phyloP scores from a whole-genome alignment of 1,139 yeast genomes.

The Lodderomyces jiufengensis region DNA sequence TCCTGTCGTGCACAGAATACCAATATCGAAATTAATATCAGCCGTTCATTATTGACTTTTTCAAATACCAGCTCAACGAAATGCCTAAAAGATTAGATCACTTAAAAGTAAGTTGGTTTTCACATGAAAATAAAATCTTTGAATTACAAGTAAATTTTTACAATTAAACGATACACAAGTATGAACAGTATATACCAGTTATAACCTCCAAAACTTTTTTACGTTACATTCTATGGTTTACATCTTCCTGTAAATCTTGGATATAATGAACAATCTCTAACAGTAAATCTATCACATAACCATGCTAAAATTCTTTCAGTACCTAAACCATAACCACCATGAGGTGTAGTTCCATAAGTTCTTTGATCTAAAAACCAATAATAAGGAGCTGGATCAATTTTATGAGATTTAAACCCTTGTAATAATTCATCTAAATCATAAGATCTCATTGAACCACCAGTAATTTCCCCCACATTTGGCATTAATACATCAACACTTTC shows the following conservation, averaged over 20 bases:
- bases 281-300: slow-evolving; percentile 96
- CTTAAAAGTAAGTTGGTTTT: too few relatives aligned
- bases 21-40: too few relatives aligned
- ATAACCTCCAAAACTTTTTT: too few relatives aligned
- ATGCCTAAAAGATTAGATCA: too few relatives aligned
- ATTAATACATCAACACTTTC: slow-evolving; percentile 96
- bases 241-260: slow-evolving; percentile 99
- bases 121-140: too few relatives aligned
- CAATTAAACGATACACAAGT: too few relatives aligned
- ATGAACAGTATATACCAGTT: too few relatives aligned
- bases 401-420: slow-evolving; percentile 91
- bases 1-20: too few relatives aligned
- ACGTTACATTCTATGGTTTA: too few relatives aligned
- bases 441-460: slow-evolving; percentile 99
- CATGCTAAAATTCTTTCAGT: slow-evolving; percentile 97
- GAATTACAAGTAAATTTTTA: too few relatives aligned
- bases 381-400: slow-evolving; percentile 72
- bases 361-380: slow-evolving; percentile 97
- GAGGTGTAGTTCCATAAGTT: slow-evolving; percentile 96
- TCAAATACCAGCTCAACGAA: too few relatives aligned
- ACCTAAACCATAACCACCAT: slow-evolving; percentile 98
- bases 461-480: slow-evolving; percentile 98
- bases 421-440: slow-evolving; percentile 74
- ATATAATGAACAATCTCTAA: slow-evolving; percentile 94
- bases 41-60: too few relatives aligned